Evolutionary conservation across 2,329 filamentous ascomycete species (phyloP).

Genomic region (Elsinoe necatrix): DNA sequence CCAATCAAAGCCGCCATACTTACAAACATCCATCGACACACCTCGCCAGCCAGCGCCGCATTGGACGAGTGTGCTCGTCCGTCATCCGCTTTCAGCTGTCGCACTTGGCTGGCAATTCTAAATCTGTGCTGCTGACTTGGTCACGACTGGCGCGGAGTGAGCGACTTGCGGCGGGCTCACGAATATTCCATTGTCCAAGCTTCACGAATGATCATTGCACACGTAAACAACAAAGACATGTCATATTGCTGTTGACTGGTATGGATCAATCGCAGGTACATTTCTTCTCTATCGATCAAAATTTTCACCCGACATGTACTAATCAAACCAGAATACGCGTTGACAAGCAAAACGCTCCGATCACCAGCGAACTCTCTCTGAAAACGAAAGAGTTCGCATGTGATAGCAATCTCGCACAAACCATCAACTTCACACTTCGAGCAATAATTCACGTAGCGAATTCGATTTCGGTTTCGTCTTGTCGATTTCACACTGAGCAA

Average conservation of each 20-base stretch:
- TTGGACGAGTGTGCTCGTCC: neutral
- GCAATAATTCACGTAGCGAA: neutral
- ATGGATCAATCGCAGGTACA: constrained; percentile 10
- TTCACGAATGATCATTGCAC: constrained; percentile 5
- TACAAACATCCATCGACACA: constrained; percentile 1
- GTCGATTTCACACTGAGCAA: neutral
- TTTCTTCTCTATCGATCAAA: neutral
- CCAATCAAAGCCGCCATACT: constrained; percentile 13
- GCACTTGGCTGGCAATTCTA: neutral
- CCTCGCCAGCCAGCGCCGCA: neutral
- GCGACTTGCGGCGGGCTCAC: constrained; percentile 10
- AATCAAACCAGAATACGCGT: neutral
- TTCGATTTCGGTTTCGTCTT: neutral
- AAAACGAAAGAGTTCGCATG: neutral
- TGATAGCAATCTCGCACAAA: neutral
- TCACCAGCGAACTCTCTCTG: neutral
- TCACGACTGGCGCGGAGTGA: constrained; percentile 9
- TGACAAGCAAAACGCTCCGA: neutral
- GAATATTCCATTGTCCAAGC: neutral
- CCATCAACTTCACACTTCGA: neutral
- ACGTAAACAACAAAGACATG: neutral
- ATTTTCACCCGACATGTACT: neutral
- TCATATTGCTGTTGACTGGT: constrained; percentile 2
- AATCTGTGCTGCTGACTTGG: neutral
- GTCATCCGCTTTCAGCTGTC: constrained; percentile 7